Evolutionary conservation across 148 eudicot species (phyloP), one percentile per base, ranked within the genome.

Genomic region (Agrostemma githago): DNA sequence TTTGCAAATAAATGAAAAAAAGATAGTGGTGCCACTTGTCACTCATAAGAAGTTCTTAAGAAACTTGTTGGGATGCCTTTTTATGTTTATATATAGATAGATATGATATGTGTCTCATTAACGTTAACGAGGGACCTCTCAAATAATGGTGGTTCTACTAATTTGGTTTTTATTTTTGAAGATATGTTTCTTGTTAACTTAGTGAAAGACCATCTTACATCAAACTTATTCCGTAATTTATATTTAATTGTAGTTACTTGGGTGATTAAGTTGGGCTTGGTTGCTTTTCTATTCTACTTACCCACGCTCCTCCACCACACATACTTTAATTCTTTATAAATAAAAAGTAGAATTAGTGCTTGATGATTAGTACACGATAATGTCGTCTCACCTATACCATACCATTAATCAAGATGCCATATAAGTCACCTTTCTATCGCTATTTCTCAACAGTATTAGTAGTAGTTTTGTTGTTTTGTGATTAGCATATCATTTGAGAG

Each of bases 321-420:
- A 71, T 26, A 70, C 69, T 70, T 26, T 51, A 51, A 51, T 77
- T 51, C 34, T 26, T 26, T 26, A 26, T 26, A 26, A 26, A 26
- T 26, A 26, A 26, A 77, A 76, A 68, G 60, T 21, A 76, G 1
- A 3, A 61, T 39, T 77, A 71, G 79, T 77, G 79, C 62, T 3
- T n/a, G 73, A 67, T 72, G 73, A 80, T 72, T 67, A 76, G 70
- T 72, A 56, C 70, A 76, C 76, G 83, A 80, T 67, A 80, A 72
- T 76, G 63, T 72, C 60, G 5, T 80, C 48, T 34, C 40, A 80
- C 79, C 83, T 66, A 63, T 75, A 46, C 58, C 76, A 51, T 17
- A 40, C 65, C 44, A 38, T 5, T 68, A 61, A 58, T 69, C 62
- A 77, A 68, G 56, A 77, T 77, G 78, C 65, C 51, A 63, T 54